Conservation (phyloP, 768 basidiomycete genomes). For the Kwoniella heveanensis region DNA sequence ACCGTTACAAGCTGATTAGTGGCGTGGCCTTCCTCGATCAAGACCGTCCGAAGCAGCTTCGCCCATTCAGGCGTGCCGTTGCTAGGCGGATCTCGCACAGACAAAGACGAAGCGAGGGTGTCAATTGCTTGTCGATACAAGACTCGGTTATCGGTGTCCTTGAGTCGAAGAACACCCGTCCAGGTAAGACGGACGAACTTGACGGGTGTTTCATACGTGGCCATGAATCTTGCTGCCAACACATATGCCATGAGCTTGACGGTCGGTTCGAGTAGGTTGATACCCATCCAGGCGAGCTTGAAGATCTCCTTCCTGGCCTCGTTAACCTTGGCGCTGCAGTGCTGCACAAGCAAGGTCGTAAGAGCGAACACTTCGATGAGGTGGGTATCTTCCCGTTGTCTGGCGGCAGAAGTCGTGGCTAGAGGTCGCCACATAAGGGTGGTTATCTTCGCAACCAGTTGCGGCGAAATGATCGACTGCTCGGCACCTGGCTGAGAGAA, state of each 20-base stretch:
- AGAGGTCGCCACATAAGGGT: conserved; percentile 71
- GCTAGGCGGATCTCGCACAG: conserved; percentile 60
- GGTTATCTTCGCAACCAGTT: conserved; percentile 67
- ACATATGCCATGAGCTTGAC: conserved; percentile 92
- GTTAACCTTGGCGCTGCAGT: conserved; percentile 75
- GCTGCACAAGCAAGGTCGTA: conserved; percentile 82
- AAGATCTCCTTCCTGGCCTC: conserved; percentile 89
- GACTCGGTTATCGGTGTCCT: conserved; percentile 73
- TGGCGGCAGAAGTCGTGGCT: conserved; percentile 56
- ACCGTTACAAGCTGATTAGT: conserved; percentile 70
- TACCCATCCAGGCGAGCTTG: conserved; percentile 87
- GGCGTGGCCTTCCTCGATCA: conserved; percentile 81
- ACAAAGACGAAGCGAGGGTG: conserved; percentile 79
- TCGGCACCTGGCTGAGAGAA: conserved; percentile 64
- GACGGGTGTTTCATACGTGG: conserved; percentile 79
- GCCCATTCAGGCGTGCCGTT: conserved; percentile 72
- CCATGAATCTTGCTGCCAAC: conserved; percentile 87
- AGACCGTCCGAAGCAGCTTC: conserved; percentile 74
- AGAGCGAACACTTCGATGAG: conserved; percentile 88
- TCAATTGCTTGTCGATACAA: conserved; percentile 83
- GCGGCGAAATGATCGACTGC: conserved; percentile 67
- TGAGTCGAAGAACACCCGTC: conserved; percentile 81
- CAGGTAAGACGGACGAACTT: conserved; percentile 91
- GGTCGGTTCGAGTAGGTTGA: conserved; percentile 78
- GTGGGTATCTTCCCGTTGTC: conserved; percentile 70